Conservation (phyloP, 1,284 basidiomycete genomes). For the Limonomyces culmigenus region DNA sequence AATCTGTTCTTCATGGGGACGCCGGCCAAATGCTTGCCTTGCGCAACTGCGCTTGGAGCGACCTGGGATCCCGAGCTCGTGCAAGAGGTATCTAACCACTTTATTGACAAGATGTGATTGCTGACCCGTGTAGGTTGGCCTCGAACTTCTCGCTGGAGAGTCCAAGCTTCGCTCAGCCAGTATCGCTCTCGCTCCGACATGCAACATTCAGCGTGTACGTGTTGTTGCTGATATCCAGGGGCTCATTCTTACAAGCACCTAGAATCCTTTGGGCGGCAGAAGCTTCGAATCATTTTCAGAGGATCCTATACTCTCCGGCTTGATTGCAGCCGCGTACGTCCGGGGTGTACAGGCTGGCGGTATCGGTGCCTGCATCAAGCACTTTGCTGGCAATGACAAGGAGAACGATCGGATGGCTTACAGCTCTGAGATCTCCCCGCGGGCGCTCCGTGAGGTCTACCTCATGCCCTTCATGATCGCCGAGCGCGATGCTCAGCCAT, state of each 20-base stretch:
- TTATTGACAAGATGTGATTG: too few species aligned
- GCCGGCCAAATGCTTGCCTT: slow-evolving; percentile 48
- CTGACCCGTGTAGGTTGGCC: too few species aligned
- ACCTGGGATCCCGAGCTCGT: slow-evolving; percentile 45
- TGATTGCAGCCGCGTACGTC: slow-evolving; percentile 43
- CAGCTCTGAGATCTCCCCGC: slow-evolving; percentile 41
- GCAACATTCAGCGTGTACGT: slow-evolving; percentile 45
- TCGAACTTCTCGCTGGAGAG: slow-evolving; percentile 36
- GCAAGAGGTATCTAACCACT: too few species aligned
- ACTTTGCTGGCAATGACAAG: slow-evolving; percentile 42
- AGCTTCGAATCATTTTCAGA: slow-evolving; percentile 56
- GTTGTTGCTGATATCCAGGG: background rate
- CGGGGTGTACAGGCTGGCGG: slow-evolving; percentile 48
- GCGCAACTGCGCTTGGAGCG: slow-evolving; percentile 49
- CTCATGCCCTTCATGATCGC: slow-evolving; percentile 59
- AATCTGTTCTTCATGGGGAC: slow-evolving; percentile 25
- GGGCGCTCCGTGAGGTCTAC: slow-evolving; percentile 55
- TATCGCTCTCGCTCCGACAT: slow-evolving; percentile 47
- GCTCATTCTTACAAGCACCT: background rate
- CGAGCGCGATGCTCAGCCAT: slow-evolving; percentile 39
- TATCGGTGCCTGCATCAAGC: slow-evolving; percentile 36
- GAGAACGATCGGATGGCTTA: slow-evolving; percentile 48
- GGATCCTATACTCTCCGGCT: slow-evolving; percentile 45
- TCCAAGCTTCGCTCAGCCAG: slow-evolving; percentile 47
- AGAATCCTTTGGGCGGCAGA: slow-evolving; percentile 36